These are phyloP conservation scores for Alliaria petiolata DNA, from an alignment of 345 rosid species.

Conservation along the genomic window DNA sequence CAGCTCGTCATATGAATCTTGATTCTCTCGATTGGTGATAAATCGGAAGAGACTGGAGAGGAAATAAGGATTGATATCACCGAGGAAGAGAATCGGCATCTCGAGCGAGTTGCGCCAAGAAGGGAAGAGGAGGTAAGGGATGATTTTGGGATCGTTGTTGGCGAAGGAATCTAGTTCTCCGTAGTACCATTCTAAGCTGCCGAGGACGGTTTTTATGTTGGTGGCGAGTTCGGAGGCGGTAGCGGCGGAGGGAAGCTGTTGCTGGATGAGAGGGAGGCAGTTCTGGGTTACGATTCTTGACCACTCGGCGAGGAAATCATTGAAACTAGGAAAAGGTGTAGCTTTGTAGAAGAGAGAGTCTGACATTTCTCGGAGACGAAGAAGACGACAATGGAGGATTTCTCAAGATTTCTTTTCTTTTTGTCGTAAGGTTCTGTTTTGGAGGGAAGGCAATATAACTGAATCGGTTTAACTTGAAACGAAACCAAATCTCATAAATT, in stretches of 20 bases:
- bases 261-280: neutral
- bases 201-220: constrained; percentile 46
- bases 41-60: constrained; percentile 63
- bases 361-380: too few relatives aligned
- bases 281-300: neutral
- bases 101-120: constrained; percentile 12
- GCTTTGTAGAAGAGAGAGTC: too few relatives aligned
- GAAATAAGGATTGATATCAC: constrained; percentile 70
- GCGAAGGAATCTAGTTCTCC: constrained; percentile 55
- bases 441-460: neutral
- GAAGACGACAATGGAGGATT: too few relatives aligned
- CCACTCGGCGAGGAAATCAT: too few relatives aligned
- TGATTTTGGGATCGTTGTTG: constrained; percentile 24
- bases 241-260: neutral
- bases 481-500: neutral
- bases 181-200: constrained; percentile 57
- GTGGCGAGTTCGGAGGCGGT: neutral
- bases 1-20: neutral
- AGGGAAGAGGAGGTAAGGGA: constrained; percentile 43
- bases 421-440: too few relatives aligned
- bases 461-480: too few relatives aligned
- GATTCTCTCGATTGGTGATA: constrained; percentile 32
- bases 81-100: constrained; percentile 63
- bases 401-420: too few relatives aligned
- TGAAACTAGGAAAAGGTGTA: too few relatives aligned